Percentiles rank a stretch among this genome's conserved stretches.
Evolutionary conservation across 2,329 filamentous ascomycete genomes (phyloP).

Genomic region (Fusarium circinatum): DNA sequence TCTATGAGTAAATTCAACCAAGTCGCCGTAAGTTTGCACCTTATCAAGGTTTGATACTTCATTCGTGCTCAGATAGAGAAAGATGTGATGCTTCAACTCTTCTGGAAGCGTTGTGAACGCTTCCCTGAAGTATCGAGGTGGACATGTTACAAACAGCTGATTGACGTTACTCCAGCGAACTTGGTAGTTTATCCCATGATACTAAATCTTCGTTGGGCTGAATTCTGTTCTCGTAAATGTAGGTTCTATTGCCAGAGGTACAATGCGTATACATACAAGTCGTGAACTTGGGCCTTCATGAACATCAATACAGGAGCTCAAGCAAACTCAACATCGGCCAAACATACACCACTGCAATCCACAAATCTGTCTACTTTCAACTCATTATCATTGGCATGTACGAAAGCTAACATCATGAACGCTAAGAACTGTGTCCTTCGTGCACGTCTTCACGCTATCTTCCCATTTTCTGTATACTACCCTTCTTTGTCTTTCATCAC

Average conservation of each 20-base stretch:
- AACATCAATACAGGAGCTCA: not conserved
- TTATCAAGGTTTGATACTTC: not conserved
- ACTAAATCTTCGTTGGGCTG: not conserved
- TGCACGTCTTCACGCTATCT: not conserved
- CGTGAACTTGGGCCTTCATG: not conserved
- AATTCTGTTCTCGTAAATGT: not conserved
- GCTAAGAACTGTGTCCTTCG: constrained; percentile 6
- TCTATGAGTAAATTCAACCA: not conserved
- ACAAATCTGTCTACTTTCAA: not conserved
- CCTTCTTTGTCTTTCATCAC: not conserved
- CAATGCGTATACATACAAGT: not conserved
- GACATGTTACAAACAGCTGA: not conserved
- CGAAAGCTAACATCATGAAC: constrained; percentile 14
- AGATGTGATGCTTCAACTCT: not conserved
- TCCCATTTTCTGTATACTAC: constrained; percentile 26
- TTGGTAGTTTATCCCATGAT: not conserved
- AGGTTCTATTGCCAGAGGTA: not conserved
- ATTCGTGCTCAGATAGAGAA: not conserved
- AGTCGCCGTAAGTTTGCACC: not conserved
- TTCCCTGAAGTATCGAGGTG: not conserved
- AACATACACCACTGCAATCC: not conserved
- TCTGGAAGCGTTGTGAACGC: not conserved
- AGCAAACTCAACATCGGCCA: not conserved
- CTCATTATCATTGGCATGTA: constrained; percentile 26
- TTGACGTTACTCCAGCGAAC: not conserved